Base-by-base conservation (phyloP, 352 stramenopile genomes). In the Globisporangium takayamanum region DNA sequence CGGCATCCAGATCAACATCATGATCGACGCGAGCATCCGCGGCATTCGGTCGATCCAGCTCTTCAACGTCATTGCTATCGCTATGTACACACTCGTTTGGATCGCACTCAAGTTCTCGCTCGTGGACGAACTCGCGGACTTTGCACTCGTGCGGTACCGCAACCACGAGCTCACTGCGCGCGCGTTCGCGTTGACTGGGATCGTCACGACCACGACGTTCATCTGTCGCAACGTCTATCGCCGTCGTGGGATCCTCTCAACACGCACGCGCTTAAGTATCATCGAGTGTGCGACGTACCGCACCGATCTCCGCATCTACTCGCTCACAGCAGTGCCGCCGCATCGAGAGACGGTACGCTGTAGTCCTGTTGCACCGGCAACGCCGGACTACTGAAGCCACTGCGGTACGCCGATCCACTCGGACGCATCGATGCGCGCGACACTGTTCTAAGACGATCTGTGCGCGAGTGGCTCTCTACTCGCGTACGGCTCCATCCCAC, bases 201-300 rank as follows among this genome's bases (percentile, higher is more conserved):
- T 67, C 16, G 42, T 58, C 4, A 67, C 45, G 0, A 36, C 53
- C 20, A 50, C 45, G 3, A 57, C 28, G 16, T 30, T 67, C 10
- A 22, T 64, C 22, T 25, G 45, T 0, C 50, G 55, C 22, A 63
- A 62, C 25, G 50, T 55, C 16, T 63, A 54, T 22, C 54, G 41
- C 26, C 62, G 57, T 18, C 47, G 36, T 7, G 30, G 33, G 12
- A 22, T 55, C 7, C 36, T 66, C 4, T 46, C 15, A 6, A 42
- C 33, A n/a, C 47, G 39, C 5, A 16, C 3, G 26, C 44, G 42
- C 37, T 11, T 18, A 5, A 26, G 15, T 1, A 26, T 62, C 18
- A 54, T 57, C 26, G 46, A 57, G 36, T 66, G 39, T 48, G 54
- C 53, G 22, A 37, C 33, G 10, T 66, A 49, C 47, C 47, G 48